Conservation (phyloP, 2,329 filamentous ascomycete species). For the Ophiostoma quercus region DNA sequence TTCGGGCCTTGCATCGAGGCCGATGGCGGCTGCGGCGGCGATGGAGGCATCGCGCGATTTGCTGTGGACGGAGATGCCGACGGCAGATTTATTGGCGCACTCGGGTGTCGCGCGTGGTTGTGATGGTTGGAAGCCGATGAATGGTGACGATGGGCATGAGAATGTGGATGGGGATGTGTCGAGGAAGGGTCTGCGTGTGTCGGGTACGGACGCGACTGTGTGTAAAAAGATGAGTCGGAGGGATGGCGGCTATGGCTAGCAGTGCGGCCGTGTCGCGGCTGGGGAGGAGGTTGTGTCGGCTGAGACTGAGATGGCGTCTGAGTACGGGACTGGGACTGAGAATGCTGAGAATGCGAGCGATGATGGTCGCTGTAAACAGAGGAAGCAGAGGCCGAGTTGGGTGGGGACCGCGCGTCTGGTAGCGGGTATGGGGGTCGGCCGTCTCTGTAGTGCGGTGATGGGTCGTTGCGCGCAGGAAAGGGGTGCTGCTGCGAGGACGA, state of each 20-base stretch:
- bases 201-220: slow-evolving; percentile 36
- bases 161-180: neutral
- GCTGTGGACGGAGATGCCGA: slow-evolving; percentile 33
- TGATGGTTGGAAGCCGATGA: slow-evolving; percentile 21
- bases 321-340: slow-evolving; percentile 21
- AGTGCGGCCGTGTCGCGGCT: slow-evolving; percentile 4
- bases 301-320: slow-evolving; percentile 23
- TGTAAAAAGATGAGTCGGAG: slow-evolving; percentile 42
- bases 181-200: slow-evolving; percentile 29
- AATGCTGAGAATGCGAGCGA: slow-evolving; percentile 6
- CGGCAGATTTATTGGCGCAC: slow-evolving; percentile 39
- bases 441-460: slow-evolving; percentile 32
- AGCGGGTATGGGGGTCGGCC: slow-evolving; percentile 32
- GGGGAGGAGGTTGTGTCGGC: slow-evolving; percentile 3
- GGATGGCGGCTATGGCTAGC: slow-evolving; percentile 32
- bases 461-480: slow-evolving; percentile 34
- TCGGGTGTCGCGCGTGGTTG: slow-evolving; percentile 41
- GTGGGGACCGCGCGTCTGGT: slow-evolving; percentile 28
- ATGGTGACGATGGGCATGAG: neutral
- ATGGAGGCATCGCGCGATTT: slow-evolving; percentile 44
- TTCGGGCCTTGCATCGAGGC: slow-evolving; percentile 17
- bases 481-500: slow-evolving; percentile 29
- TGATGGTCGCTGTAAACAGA: slow-evolving; percentile 32
- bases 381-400: slow-evolving; percentile 29
- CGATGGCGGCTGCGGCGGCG: slow-evolving; percentile 19